Evolutionary conservation across 805 yeast genomes (phyloP).

Genomic region (Yarrowia osloensis): DNA sequence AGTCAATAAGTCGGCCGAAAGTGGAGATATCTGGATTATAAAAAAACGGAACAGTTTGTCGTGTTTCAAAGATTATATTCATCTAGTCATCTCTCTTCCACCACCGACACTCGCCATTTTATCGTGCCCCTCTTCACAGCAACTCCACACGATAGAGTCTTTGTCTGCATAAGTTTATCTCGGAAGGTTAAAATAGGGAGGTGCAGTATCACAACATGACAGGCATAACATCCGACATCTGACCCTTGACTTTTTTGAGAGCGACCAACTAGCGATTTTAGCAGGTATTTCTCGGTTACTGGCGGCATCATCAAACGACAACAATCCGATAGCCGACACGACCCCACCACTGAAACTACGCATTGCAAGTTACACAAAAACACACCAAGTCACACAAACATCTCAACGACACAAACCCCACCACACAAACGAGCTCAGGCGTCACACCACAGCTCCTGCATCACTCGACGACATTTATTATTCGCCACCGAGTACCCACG

Average conservation of each 20-base stretch:
- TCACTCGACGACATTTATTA: too few species aligned
- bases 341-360: background rate
- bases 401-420: background rate
- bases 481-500: too few species aligned
- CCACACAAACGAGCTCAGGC: background rate
- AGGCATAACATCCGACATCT: background rate
- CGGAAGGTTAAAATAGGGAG: slow-evolving; percentile 20
- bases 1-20: too few species aligned
- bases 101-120: too few species aligned
- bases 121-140: background rate
- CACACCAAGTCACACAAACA: too few species aligned
- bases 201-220: slow-evolving; percentile 25
- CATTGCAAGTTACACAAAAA: background rate
- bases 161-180: background rate
- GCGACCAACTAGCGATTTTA: background rate
- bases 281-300: background rate
- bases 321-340: background rate
- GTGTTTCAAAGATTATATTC: too few species aligned
- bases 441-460: too few species aligned
- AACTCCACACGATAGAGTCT: background rate
- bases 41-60: too few species aligned
- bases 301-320: background rate
- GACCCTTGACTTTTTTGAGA: background rate
- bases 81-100: too few species aligned
- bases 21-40: too few species aligned